phyloP scores from a whole-genome alignment of 768 basidiomycete genomes.

The Lactarius vividus region DNA sequence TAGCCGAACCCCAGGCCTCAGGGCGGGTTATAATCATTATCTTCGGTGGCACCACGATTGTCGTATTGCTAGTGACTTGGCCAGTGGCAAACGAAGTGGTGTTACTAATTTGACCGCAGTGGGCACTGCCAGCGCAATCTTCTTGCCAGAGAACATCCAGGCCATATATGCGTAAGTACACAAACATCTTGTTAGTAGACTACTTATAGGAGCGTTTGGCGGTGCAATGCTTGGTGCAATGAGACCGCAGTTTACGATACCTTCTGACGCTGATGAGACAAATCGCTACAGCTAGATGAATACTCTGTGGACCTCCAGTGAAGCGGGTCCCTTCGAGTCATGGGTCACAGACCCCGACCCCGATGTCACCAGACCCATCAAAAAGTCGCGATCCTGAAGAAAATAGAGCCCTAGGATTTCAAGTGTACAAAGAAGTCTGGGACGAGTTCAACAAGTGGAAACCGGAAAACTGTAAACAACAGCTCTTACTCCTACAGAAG shows the following conservation, averaged over 20 bases:
- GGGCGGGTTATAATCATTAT: background rate
- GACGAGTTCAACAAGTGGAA: slow-evolving; percentile 33
- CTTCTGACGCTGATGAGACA: background rate
- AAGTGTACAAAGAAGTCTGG: slow-evolving; percentile 30
- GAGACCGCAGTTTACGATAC: background rate
- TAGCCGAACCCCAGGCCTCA: background rate
- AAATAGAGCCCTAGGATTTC: slow-evolving; percentile 1
- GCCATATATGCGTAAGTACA: slow-evolving; percentile 1
- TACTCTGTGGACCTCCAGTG: background rate
- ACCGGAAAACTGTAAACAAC: slow-evolving; percentile 23
- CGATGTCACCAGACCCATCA: background rate
- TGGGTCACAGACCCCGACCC: background rate
- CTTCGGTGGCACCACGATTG: background rate
- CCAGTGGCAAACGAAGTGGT: no score
- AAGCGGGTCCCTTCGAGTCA: background rate
- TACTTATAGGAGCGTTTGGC: background rate
- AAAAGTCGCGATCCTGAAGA: background rate
- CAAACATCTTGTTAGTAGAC: background rate
- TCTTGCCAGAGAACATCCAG: background rate
- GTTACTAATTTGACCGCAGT: background rate
- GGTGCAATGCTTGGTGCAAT: background rate
- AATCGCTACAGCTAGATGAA: background rate
- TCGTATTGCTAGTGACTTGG: background rate
- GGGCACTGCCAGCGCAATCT: background rate
- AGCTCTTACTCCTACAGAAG: slow-evolving; percentile 23